A percentile compares a stretch with the other conserved stretches of the same genome.
These are phyloP conservation scores for Euptelea pleiosperma DNA, from an alignment of 164 flowering plant genomes.

Conservation along the genomic window DNA sequence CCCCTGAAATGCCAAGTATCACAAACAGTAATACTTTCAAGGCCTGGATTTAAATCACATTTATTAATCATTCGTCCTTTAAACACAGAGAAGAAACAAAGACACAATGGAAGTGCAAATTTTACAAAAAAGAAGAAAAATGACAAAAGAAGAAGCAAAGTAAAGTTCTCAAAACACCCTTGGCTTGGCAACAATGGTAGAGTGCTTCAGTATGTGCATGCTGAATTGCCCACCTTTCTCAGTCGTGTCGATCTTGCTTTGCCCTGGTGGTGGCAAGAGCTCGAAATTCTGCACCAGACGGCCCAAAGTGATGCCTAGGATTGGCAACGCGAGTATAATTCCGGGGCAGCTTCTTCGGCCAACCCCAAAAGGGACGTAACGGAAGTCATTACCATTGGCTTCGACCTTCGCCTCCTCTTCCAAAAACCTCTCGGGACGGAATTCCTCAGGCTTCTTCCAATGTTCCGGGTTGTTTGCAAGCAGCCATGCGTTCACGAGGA, in stretches of 20 bases:
- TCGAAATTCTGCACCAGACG: conserved; percentile 88
- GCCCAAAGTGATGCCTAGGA: conserved; percentile 79
- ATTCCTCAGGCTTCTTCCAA: conserved; percentile 81
- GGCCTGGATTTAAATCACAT: no score
- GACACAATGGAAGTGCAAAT: no score
- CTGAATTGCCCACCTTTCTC: conserved; percentile 96
- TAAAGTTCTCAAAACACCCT: conserved; percentile 30
- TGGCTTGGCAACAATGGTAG: conserved; percentile 83
- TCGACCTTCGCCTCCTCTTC: conserved; percentile 83
- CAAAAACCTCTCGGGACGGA: conserved; percentile 81
- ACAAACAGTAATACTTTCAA: no score
- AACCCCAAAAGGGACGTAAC: conserved; percentile 80
- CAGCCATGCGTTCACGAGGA: conserved; percentile 90
- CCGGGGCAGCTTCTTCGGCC: conserved; percentile 95
- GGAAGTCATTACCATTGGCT: conserved; percentile 82
- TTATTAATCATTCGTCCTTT: no score
- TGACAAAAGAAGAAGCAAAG: no score
- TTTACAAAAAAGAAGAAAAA: no score
- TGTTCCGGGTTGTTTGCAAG: conserved; percentile 74
- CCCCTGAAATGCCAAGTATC: no score
- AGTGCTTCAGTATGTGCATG: conserved; percentile 81
- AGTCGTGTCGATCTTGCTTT: conserved; percentile 56
- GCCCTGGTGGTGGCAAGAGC: conserved; percentile 82
- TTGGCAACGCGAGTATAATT: conserved; percentile 80
- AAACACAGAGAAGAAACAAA: no score